Percentiles rank a stretch among this genome's conserved stretches.
phyloP scores from a whole-genome alignment of 2,329 filamentous ascomycete species.

The Monilinia polystroma region DNA sequence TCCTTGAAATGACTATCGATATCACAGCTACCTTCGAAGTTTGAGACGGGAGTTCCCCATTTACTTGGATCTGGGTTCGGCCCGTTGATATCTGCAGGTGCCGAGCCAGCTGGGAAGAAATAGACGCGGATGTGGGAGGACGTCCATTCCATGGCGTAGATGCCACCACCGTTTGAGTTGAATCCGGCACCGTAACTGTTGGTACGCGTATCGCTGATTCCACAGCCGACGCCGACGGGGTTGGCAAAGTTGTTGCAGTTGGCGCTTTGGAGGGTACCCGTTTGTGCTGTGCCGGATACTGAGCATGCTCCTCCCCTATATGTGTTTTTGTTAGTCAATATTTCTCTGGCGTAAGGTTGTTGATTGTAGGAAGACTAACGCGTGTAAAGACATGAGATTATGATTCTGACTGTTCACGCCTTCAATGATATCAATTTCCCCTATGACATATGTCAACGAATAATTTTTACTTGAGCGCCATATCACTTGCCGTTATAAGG shows the following conservation, averaged over 20 bases:
- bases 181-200: conserved; percentile 59
- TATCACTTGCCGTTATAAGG: conserved; percentile 23
- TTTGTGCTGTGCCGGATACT: background rate
- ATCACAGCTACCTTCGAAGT: conserved; percentile 62
- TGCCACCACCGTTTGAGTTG: conserved; percentile 61
- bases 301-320: conserved; percentile 6
- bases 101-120: conserved; percentile 57
- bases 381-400: conserved; percentile 20
- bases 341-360: accelerated
- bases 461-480: too few species aligned
- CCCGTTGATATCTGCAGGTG: conserved; percentile 66
- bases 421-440: conserved; percentile 21
- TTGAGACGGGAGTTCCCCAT: conserved; percentile 68
- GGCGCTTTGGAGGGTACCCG: conserved; percentile 3
- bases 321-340: background rate
- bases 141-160: conserved; percentile 71
- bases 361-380: background rate
- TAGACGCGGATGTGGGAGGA: conserved; percentile 65
- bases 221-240: conserved; percentile 14
- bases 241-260: conserved; percentile 15
- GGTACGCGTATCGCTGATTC: conserved; percentile 28
- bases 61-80: conserved; percentile 59
- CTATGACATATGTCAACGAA: background rate
- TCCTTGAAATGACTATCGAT: conserved; percentile 68
- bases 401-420: background rate